These are phyloP conservation scores for Lachnellula cervina DNA, from an alignment of 2,329 filamentous ascomycete species.

Conservation along the genomic window DNA sequence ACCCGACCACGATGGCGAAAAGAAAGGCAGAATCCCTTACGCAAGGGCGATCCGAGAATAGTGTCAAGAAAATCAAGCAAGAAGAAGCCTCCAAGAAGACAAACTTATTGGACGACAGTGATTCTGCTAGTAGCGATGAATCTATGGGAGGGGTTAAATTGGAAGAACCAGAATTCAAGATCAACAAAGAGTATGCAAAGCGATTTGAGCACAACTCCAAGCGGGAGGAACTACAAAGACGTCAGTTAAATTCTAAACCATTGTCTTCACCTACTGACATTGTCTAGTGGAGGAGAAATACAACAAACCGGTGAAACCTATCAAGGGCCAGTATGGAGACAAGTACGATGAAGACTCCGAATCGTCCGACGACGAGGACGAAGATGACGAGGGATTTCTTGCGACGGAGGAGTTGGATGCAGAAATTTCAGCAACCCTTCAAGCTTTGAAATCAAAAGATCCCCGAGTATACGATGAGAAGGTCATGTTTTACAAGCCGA, in stretches of 20 bases:
- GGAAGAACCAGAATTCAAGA: slow-evolving; percentile 53
- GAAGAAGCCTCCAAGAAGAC: slow-evolving; percentile 11
- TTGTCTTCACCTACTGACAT: slow-evolving; percentile 4
- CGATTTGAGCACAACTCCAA: slow-evolving; percentile 98
- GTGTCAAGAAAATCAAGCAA: slow-evolving; percentile 29
- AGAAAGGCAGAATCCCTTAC: slow-evolving; percentile 29
- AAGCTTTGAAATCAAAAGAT: slow-evolving; percentile 86
- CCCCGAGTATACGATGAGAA: slow-evolving; percentile 82
- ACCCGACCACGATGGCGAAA: slow-evolving; percentile 28
- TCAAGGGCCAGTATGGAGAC: slow-evolving; percentile 39
- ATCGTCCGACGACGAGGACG: slow-evolving; percentile 68
- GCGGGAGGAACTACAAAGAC: slow-evolving; percentile 73
- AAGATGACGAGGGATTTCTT: slow-evolving; percentile 86
- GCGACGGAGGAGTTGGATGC: slow-evolving; percentile 80
- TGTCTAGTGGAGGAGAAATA: slow-evolving; percentile 81
- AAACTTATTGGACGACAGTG: slow-evolving; percentile 46
- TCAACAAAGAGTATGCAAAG: slow-evolving; percentile 86
- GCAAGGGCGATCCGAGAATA: slow-evolving; percentile 12
- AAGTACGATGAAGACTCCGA: slow-evolving; percentile 53
- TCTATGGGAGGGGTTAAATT: slow-evolving; percentile 34
- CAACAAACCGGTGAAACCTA: slow-evolving; percentile 38
- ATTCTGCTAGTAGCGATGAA: slow-evolving; percentile 31
- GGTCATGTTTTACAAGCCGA: slow-evolving; percentile 69
- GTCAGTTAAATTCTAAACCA: slow-evolving; percentile 42
- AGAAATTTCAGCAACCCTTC: slow-evolving; percentile 79